A percentile compares a stretch with the other conserved stretches of the same genome.
Evolutionary conservation across 225 moss, liverwort and hornwort genomes (phyloP).

Genomic region (Physcomitrellopsis africana): DNA sequence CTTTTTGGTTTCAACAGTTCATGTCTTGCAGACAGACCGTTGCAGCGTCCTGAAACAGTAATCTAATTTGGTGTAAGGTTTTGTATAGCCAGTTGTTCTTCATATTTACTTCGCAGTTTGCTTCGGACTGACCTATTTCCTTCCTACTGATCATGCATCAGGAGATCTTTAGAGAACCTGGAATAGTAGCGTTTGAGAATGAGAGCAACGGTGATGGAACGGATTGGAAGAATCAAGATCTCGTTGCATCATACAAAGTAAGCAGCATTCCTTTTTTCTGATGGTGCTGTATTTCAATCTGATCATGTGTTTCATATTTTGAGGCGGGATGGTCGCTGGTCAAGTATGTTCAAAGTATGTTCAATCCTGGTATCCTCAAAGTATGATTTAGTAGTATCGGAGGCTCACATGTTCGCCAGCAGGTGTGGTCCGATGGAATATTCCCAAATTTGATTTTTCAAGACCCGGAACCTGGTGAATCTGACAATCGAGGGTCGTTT

Average conservation of each 20-base stretch:
- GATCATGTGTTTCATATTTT: slow-evolving; percentile 7
- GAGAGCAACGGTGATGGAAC: slow-evolving; percentile 28
- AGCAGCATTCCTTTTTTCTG: background rate
- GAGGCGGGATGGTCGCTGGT: slow-evolving; percentile 6
- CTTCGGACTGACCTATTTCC: slow-evolving; percentile 14
- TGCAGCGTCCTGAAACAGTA: background rate
- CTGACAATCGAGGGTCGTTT: slow-evolving; percentile 71
- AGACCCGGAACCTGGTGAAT: slow-evolving; percentile 53
- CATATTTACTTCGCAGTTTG: background rate
- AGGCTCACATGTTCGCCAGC: slow-evolving; percentile 30
- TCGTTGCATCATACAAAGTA: slow-evolving; percentile 67
- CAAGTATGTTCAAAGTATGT: background rate
- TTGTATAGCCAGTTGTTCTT: background rate
- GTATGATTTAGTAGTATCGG: background rate
- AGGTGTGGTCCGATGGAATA: slow-evolving; percentile 81
- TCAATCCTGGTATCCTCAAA: background rate
- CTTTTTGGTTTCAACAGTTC: background rate
- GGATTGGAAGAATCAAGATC: slow-evolving; percentile 63
- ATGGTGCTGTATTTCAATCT: background rate
- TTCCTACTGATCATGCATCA: slow-evolving; percentile 29
- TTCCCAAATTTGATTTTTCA: slow-evolving; percentile 74
- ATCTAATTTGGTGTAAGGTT: slow-evolving; percentile 6
- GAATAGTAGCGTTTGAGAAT: slow-evolving; percentile 53
- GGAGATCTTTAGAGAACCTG: slow-evolving; percentile 57
- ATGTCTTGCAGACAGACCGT: background rate